Evolutionary conservation across 2,329 filamentous ascomycete species (phyloP).

Genomic region (Hypoxylon sp.): DNA sequence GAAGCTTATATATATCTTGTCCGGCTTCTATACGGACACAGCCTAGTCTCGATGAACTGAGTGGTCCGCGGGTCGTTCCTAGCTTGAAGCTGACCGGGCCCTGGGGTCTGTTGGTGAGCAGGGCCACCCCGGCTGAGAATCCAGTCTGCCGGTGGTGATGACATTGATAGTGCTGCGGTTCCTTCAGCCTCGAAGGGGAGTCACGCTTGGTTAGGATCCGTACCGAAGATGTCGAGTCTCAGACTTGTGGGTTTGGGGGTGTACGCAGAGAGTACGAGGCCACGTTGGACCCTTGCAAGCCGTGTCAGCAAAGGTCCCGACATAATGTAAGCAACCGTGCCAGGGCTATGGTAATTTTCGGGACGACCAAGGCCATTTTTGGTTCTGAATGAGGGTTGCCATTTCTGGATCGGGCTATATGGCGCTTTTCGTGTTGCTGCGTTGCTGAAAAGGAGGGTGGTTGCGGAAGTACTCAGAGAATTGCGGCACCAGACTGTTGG

Average conservation of each 20-base stretch:
- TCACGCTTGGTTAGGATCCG: conserved; percentile 32
- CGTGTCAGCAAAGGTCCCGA: conserved; percentile 5
- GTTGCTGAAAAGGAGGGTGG: conserved; percentile 21
- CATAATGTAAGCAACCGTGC: conserved; percentile 10
- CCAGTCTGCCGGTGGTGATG: conserved; percentile 38
- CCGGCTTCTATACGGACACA: conserved; percentile 23
- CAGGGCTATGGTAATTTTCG: conserved; percentile 25
- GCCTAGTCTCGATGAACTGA: conserved; percentile 19
- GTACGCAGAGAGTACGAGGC: conserved; percentile 11
- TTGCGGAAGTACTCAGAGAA: neutral
- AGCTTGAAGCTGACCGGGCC: conserved; percentile 27
- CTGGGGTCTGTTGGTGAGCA: conserved; percentile 24
- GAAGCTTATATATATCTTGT: conserved; percentile 50
- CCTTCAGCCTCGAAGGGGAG: conserved; percentile 38
- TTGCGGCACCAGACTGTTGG: conserved; percentile 30
- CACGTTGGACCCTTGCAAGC: conserved; percentile 31
- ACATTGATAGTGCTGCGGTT: conserved; percentile 33
- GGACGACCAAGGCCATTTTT: conserved; percentile 20
- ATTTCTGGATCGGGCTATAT: conserved; percentile 32
- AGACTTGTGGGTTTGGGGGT: conserved; percentile 30
- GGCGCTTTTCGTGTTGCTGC: conserved; percentile 13
- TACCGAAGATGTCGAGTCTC: conserved; percentile 35
- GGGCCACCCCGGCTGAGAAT: conserved; percentile 23
- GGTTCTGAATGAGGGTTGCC: conserved; percentile 8
- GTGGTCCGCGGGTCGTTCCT: conserved; percentile 29